Conservation (phyloP, 768 basidiomycete genomes). For the Tremella mesenterica region DNA sequence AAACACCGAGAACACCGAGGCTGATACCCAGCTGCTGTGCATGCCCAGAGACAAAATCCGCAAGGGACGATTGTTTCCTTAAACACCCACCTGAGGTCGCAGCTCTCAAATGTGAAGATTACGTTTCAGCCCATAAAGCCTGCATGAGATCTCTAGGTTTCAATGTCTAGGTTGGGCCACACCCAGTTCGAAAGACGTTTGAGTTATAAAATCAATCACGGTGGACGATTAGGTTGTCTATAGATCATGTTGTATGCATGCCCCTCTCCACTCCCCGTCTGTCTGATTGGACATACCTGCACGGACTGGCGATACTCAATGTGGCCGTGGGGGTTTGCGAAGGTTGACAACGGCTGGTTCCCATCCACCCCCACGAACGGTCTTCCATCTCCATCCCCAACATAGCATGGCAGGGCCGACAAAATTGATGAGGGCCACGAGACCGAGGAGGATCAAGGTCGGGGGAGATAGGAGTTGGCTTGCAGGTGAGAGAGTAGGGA, state of each 20-base stretch:
- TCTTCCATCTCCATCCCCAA: constrained; percentile 39
- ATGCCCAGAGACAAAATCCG: constrained; percentile 83
- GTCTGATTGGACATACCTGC: no score
- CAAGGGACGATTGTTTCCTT: constrained; percentile 91
- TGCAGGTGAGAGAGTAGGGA: constrained; percentile 10
- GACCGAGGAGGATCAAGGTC: constrained; percentile 12
- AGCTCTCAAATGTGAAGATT: constrained; percentile 67
- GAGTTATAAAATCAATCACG: not conserved
- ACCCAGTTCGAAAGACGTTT: not conserved
- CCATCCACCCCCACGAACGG: constrained; percentile 30
- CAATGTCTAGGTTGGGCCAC: constrained; percentile 49
- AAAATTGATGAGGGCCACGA: constrained; percentile 15
- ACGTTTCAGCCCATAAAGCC: constrained; percentile 69
- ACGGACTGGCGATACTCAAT: not conserved
- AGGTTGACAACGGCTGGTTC: constrained; percentile 33
- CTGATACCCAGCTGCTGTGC: constrained; percentile 75
- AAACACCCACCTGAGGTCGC: constrained; percentile 55
- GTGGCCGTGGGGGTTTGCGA: no score
- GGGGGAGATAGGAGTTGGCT: constrained; percentile 2
- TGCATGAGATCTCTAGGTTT: constrained; percentile 92
- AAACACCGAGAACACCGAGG: no score
- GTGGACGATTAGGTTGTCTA: not conserved
- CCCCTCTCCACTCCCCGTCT: not conserved
- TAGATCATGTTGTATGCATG: constrained; percentile 5
- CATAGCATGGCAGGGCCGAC: constrained; percentile 30